Percentiles rank a stretch among this genome's conserved stretches.
phyloP scores from a whole-genome alignment of 164 flowering plant genomes.

The Nymphaea thermarum region DNA sequence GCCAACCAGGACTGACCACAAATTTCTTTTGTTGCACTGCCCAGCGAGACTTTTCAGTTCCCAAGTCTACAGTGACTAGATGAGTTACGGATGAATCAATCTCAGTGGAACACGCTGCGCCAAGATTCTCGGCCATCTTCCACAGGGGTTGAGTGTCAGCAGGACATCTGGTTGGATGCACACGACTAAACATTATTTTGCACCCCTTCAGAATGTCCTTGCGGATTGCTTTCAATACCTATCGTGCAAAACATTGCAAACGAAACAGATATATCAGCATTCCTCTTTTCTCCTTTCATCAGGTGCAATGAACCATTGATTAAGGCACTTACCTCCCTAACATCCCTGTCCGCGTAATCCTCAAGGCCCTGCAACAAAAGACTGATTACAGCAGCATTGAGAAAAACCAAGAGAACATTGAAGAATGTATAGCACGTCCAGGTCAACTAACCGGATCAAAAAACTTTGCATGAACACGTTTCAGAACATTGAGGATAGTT shows the following conservation, averaged over 20 bases:
- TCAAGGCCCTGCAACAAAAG: slow-evolving; percentile 28
- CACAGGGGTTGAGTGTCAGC: slow-evolving; percentile 45
- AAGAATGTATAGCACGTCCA: background rate
- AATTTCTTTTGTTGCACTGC: slow-evolving; percentile 48
- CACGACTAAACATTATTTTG: slow-evolving; percentile 56
- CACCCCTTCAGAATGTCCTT: slow-evolving; percentile 51
- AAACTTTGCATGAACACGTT: slow-evolving; percentile 39
- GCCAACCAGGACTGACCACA: slow-evolving; percentile 60
- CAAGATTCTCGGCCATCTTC: slow-evolving; percentile 68
- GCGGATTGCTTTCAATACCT: slow-evolving; percentile 47
- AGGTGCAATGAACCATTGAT: background rate
- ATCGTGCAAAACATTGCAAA: background rate
- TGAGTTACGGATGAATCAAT: slow-evolving; percentile 65
- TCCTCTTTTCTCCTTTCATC: background rate
- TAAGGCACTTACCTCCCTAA: slow-evolving; percentile 37
- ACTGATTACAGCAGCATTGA: background rate
- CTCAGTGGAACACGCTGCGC: slow-evolving; percentile 53
- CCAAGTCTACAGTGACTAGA: slow-evolving; percentile 44
- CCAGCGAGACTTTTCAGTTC: slow-evolving; percentile 69
- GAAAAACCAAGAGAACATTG: background rate
- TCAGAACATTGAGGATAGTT: slow-evolving; percentile 47
- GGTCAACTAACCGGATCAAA: slow-evolving; percentile 37
- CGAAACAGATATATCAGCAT: background rate
- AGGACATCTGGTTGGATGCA: slow-evolving; percentile 32
- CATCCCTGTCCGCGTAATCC: slow-evolving; percentile 37